phyloP scores from a whole-genome alignment of 495 filamentous ascomycete species.

The Astrothelium macrocarpum region DNA sequence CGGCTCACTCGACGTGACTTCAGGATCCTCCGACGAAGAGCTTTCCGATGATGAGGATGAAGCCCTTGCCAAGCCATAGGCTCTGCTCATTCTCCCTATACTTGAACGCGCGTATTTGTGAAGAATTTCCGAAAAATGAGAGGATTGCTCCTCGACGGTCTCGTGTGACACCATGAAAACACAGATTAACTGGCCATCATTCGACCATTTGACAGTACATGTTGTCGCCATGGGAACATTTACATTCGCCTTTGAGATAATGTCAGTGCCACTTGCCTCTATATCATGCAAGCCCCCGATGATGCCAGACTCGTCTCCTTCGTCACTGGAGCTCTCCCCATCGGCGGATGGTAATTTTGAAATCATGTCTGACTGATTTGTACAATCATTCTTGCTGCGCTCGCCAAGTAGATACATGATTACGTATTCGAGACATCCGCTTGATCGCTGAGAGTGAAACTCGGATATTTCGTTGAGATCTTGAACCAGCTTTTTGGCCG shows the following conservation, averaged over 20 bases:
- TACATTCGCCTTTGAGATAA: conserved; percentile 49
- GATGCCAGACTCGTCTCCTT: conserved; percentile 53
- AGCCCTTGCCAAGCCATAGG: background rate
- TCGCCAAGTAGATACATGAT: conserved; percentile 81
- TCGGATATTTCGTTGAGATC: conserved; percentile 64
- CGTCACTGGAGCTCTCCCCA: conserved; percentile 73
- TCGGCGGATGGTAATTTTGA: conserved; percentile 43
- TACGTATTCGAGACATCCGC: conserved; percentile 73
- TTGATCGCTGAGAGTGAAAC: conserved; percentile 54
- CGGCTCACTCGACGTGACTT: background rate
- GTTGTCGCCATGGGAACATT: conserved; percentile 41
- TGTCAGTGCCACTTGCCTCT: conserved; percentile 44
- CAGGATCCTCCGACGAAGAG: background rate
- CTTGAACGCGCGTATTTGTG: background rate
- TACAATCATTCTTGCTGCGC: conserved; percentile 62
- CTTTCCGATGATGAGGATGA: conserved; percentile 1
- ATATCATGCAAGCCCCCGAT: conserved; percentile 40
- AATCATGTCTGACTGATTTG: conserved; percentile 44
- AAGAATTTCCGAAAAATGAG: background rate
- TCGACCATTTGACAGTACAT: conserved; percentile 70
- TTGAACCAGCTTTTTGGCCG: conserved; percentile 49
- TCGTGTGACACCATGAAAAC: conserved; percentile 47
- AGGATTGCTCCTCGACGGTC: background rate
- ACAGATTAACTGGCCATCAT: conserved; percentile 70
- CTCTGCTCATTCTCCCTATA: background rate